Evolutionary conservation across 2,329 filamentous ascomycete species (phyloP), one percentile per base, ranked within the genome.

Genomic region (Phaeomoniella chlamydospora): DNA sequence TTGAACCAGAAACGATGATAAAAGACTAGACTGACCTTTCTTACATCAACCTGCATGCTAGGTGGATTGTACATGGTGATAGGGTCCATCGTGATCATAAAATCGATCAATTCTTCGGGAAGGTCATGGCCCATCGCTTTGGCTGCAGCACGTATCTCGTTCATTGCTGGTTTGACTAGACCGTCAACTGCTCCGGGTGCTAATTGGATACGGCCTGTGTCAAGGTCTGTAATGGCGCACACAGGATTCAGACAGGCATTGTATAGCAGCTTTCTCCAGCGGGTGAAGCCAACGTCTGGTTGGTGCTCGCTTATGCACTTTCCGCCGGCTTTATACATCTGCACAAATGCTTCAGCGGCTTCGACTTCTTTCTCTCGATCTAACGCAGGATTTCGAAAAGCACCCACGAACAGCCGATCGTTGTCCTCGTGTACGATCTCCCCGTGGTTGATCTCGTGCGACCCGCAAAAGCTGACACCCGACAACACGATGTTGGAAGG

Each of bases 161-260:
- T 40, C 68, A 76, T 75, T 0, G 64, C 64, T 3, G 70, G 71
- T 13, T 51, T 43, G 3, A 75, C 58, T 19, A 75, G 45, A 2
- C 58, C 58, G 12, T 67, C 59, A 4, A 72, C 49, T 1, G 57
- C 54, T 18, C 57, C 57, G 11, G 57, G 53, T 11, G 58, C 57
- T 29, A 70, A 53, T 15, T 65, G 58, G 34, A 76, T 59, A 10
- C 65, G 54, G 2, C 61, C 58, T 0, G 66, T 67, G 44, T 74
- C 69, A 41, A 73, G 52, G 2, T 59, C 57, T 1, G 64, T 58
- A 15, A 74, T 56, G 0, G 70, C 62, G 29, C 62, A 66, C 15
- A 73, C 62, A 0, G 69, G 58, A 43, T 74, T 74, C 44, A 68
- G 58, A 15, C 59, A 64, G 0, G 68, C 62, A 41, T 65, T 65